Evolutionary conservation across 2,329 filamentous ascomycete species (phyloP).

Genomic region (Ilyonectria destructans): DNA sequence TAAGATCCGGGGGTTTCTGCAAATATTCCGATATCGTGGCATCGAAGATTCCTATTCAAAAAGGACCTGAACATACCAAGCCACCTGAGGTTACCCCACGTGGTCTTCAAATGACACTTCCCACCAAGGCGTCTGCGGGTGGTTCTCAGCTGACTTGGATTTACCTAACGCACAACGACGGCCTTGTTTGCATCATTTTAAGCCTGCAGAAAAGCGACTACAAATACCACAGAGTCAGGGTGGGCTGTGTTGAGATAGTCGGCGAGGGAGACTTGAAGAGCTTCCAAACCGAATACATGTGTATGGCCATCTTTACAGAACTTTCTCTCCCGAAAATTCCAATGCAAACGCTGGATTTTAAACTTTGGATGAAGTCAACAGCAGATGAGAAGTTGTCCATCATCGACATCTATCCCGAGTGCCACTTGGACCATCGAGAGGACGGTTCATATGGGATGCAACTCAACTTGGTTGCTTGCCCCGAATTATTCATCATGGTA

Average conservation of each 20-base stretch:
- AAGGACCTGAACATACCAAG: neutral
- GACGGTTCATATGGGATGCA: slow-evolving; percentile 20
- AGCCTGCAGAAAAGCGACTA: neutral
- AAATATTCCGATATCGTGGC: slow-evolving; percentile 18
- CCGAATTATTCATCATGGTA: slow-evolving; percentile 24
- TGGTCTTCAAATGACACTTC: slow-evolving; percentile 23
- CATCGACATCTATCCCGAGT: slow-evolving; percentile 19
- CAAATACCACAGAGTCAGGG: slow-evolving; percentile 22
- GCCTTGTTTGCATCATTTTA: slow-evolving; percentile 15
- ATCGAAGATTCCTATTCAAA: neutral
- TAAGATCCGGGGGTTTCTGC: slow-evolving; percentile 14
- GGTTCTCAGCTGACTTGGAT: slow-evolving; percentile 20
- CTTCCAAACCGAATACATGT: slow-evolving; percentile 17
- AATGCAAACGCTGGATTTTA: slow-evolving; percentile 8
- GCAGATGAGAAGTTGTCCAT: slow-evolving; percentile 20
- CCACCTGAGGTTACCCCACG: slow-evolving; percentile 21
- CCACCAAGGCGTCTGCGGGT: neutral
- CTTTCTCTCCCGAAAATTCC: slow-evolving; percentile 22
- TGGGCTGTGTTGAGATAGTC: slow-evolving; percentile 13
- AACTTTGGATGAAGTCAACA: slow-evolving; percentile 19
- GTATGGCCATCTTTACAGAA: slow-evolving; percentile 22
- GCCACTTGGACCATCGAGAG: neutral
- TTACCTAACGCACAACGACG: slow-evolving; percentile 16
- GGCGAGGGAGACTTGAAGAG: neutral
- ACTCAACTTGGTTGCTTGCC: slow-evolving; percentile 9